Base-by-base conservation (phyloP, 2,329 filamentous ascomycete species). In the Colletotrichum tropicicola region DNA sequence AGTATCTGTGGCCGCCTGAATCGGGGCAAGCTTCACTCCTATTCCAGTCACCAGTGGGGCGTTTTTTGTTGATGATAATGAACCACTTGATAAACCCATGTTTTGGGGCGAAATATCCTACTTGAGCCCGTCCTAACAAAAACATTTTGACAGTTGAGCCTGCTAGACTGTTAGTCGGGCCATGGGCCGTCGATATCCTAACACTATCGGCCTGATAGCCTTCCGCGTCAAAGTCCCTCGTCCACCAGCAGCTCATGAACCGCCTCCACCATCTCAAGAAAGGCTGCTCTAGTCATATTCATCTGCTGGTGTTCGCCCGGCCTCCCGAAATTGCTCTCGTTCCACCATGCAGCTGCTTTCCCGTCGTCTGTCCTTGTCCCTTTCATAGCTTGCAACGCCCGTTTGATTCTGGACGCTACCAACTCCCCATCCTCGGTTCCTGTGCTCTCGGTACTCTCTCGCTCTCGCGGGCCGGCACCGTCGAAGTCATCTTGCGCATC, bases 251-350 rank as follows among this genome's bases (percentile, higher is more conserved):
- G 45, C 54, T 76, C 72, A 49, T 77, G 70, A 2, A 70, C 72
- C 23, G 71, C 73, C 61, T 72, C 72, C 75, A 76, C 77, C 30
- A 77, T 67, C 53, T 76, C 70, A 4, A 45, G 28, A 23, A 73
- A 68, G 5, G 65, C 70, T 13, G 63, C 68, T 32, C 70, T 61
- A 2, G 47, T 56, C 39, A 55, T 27, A n/a, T 51, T 10, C 25
- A 27, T 35, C 15, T 35, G 39, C 9, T 48, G 23, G 3, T 53
- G n/a, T 43, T 43, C 39, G 19, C 17, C 30, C 3, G n/a, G n/a
- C 39, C n/a, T 43, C n/a, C 19, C 9, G 30, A 19, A 19, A 10
- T 21, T 21, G 23, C 28, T 19, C 4, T 48, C 32, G 45, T 61
- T 67, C 66, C 66, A 67, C 66, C 66, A 68, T 6, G 66, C 66